Percentiles rank a stretch among this genome's conserved stretches.
These are phyloP conservation scores for Ogataea saltuana DNA, from an alignment of 805 yeast species.

Conservation along the genomic window DNA sequence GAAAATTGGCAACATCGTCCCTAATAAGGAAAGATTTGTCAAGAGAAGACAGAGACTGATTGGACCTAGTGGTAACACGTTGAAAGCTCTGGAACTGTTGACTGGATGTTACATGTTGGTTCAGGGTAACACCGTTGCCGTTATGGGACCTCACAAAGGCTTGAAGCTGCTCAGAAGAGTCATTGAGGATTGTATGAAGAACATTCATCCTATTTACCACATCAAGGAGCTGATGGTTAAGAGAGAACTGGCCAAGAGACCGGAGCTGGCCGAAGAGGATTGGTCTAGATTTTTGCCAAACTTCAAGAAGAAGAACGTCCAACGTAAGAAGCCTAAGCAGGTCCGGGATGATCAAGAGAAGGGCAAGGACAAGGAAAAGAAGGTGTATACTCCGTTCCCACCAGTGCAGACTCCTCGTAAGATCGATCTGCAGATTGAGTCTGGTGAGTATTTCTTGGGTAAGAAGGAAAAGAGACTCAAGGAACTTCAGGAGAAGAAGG, in stretches of 20 bases:
- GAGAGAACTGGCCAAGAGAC: constrained; percentile 90
- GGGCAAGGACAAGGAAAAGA: constrained; percentile 51
- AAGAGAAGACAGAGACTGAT: constrained; percentile 95
- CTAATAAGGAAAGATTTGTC: constrained; percentile 90
- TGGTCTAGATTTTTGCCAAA: constrained; percentile 96
- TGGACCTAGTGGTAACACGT: constrained; percentile 96
- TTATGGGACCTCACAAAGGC: constrained; percentile 95
- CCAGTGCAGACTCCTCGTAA: constrained; percentile 96
- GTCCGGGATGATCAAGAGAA: constrained; percentile 49
- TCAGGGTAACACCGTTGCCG: constrained; percentile 96
- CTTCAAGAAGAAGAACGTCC: constrained; percentile 94
- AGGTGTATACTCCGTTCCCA: constrained; percentile 97
- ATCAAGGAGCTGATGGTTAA: constrained; percentile 97
- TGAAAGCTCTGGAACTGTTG: constrained; percentile 90
- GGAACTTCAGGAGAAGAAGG: constrained; percentile 73
- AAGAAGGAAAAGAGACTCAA: constrained; percentile 76
- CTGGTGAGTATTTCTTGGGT: constrained; percentile 96
- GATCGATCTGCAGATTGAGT: constrained; percentile 94
- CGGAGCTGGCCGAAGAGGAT: constrained; percentile 92
- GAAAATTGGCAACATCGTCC: constrained; percentile 86
- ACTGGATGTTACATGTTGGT: constrained; percentile 96
- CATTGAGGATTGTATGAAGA: constrained; percentile 96
- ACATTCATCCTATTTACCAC: constrained; percentile 96
- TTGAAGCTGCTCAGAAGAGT: constrained; percentile 89
- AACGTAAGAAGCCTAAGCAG: constrained; percentile 83